phyloP scores from a whole-genome alignment of 331 rosid genomes.

The Spiraea crenata region DNA sequence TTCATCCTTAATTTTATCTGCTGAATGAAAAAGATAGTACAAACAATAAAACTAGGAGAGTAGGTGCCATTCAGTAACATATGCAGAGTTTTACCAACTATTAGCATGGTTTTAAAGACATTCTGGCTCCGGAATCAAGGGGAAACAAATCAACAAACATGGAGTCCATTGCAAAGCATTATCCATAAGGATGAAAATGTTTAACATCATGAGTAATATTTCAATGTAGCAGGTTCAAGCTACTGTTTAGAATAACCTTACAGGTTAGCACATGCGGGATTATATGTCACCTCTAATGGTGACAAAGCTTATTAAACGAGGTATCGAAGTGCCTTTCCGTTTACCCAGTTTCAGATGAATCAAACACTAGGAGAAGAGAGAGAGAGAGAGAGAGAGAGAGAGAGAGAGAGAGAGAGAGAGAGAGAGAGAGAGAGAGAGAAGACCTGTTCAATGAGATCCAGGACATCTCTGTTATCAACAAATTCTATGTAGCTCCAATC shows the following conservation, averaged over 20 bases:
- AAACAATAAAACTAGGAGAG: background rate
- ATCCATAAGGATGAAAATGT: slow-evolving; percentile 6
- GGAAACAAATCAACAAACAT: background rate
- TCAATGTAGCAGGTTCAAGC: slow-evolving; percentile 1
- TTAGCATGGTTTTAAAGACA: background rate
- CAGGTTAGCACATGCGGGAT: background rate
- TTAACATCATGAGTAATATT: background rate
- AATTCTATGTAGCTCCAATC: slow-evolving; percentile 90
- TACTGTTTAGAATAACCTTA: background rate
- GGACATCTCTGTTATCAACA: slow-evolving; percentile 82
- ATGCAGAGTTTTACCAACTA: slow-evolving; percentile 1
- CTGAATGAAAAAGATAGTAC: slow-evolving; percentile 12
- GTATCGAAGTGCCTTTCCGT: background rate
- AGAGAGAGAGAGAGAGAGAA: slow-evolving; percentile 17
- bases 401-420: background rate
- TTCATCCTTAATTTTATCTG: slow-evolving; percentile 14
- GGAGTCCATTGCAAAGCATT: background rate
- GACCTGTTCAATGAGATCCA: slow-evolving; percentile 95
- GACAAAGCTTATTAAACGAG: background rate
- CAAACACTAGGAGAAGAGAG: background rate
- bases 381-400: slow-evolving; percentile 5
- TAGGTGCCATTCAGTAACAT: background rate
- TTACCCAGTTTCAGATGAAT: background rate
- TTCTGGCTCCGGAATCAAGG: background rate
- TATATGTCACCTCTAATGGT: background rate